Evolutionary conservation across 1,284 basidiomycete species (phyloP).

Genomic region (Leccinum insigne): DNA sequence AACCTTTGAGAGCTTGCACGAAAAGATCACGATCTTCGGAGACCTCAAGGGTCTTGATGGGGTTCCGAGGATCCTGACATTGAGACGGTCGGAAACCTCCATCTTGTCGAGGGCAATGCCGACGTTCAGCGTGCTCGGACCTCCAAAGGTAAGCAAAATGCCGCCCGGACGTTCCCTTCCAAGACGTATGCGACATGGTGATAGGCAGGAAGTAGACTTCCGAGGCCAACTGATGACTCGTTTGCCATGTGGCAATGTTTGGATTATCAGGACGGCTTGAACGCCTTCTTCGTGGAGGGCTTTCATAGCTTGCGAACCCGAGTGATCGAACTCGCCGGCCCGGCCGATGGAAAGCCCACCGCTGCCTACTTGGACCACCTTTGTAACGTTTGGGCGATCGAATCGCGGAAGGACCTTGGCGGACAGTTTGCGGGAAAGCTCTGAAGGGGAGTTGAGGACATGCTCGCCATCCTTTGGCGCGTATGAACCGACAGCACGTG

Average conservation of each 20-base stretch:
- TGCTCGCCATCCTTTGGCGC: conserved; percentile 71
- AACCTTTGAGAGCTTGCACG: conserved; percentile 95
- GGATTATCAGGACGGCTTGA: conserved; percentile 97
- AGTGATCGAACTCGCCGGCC: conserved; percentile 99
- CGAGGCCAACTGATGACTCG: conserved; percentile 93
- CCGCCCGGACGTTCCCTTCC: conserved; percentile 98
- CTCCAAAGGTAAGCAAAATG: conserved; percentile 97
- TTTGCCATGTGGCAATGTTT: conserved; percentile 98
- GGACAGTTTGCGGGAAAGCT: conserved; percentile 64
- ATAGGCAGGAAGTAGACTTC: conserved; percentile 99
- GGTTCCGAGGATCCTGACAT: conserved; percentile 94
- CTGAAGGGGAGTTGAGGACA: conserved; percentile 89
- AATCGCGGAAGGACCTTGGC: too few relatives aligned
- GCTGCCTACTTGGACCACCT: conserved; percentile 76
- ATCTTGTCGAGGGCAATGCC: conserved; percentile 98
- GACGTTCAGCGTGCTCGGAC: conserved; percentile 97
- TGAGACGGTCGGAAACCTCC: conserved; percentile 95
- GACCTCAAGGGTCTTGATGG: conserved; percentile 92
- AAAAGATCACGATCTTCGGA: conserved; percentile 98
- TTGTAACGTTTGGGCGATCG: too few relatives aligned
- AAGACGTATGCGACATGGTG: conserved; percentile 97
- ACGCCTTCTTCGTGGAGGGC: conserved; percentile 96
- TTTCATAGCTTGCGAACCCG: conserved; percentile 98
- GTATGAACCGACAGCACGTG: conserved; percentile 78
- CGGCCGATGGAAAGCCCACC: conserved; percentile 98